A percentile compares a stretch with the other conserved stretches of the same genome.
Evolutionary conservation across 169 alveolate genomes (phyloP).

Genomic region (Blepharisma undulans): DNA sequence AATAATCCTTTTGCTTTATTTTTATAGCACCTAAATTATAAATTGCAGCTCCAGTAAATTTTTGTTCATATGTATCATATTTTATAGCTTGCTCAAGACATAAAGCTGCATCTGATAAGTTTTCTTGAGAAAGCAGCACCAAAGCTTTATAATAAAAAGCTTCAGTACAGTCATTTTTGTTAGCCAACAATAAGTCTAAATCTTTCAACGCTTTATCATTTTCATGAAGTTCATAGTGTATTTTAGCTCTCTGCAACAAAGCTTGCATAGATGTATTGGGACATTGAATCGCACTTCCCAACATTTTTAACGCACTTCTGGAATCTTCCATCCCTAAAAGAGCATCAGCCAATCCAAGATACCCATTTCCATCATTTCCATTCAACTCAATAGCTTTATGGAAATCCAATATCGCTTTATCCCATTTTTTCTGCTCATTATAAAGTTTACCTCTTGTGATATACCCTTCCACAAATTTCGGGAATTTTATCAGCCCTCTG

Average conservation of each 20-base stretch:
- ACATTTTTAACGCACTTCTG: conserved; percentile 2
- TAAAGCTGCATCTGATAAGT: conserved; percentile 53
- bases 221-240: background rate
- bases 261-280: background rate
- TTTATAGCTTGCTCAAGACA: conserved; percentile 58
- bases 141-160: conserved; percentile 57
- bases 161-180: conserved; percentile 11
- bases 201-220: background rate
- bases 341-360: conserved; percentile 24
- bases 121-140: conserved; percentile 38
- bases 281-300: conserved; percentile 10
- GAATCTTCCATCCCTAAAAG: conserved; percentile 9
- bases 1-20: conserved; percentile 57
- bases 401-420: conserved; percentile 35
- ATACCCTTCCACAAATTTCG: conserved; percentile 57
- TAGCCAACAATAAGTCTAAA: background rate
- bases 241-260: background rate
- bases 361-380: conserved; percentile 22
- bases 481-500: conserved; percentile 57
- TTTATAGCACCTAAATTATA: conserved; percentile 62
- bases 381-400: background rate
- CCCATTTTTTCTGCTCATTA: conserved; percentile 26
- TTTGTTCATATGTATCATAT: conserved; percentile 35
- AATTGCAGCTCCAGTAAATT: conserved; percentile 46
- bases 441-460: conserved; percentile 63